These are phyloP conservation scores for Xylaria sp. DNA, from an alignment of 2,329 filamentous ascomycete species.

Conservation along the genomic window DNA sequence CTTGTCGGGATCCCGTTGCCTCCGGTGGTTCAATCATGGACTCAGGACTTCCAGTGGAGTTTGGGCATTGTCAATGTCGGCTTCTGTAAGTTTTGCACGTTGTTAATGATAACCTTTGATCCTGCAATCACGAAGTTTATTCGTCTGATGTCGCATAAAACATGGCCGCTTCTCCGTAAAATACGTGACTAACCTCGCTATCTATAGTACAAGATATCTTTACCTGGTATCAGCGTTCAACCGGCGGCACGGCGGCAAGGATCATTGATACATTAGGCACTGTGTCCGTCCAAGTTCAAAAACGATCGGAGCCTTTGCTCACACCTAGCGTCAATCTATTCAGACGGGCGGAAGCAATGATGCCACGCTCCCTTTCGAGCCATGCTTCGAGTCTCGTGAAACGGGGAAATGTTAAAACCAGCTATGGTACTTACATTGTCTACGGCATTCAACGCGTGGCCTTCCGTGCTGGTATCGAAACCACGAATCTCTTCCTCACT, in stretches of 20 bases:
- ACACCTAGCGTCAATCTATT: slow-evolving; percentile 57
- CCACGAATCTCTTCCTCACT: slow-evolving; percentile 93
- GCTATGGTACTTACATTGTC: slow-evolving; percentile 70
- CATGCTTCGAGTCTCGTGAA: slow-evolving; percentile 59
- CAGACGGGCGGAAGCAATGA: slow-evolving; percentile 66
- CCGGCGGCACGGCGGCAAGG: slow-evolving; percentile 84
- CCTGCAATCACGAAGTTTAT: not conserved
- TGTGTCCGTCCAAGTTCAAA: slow-evolving; percentile 87
- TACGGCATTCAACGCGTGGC: slow-evolving; percentile 90
- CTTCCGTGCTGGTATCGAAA: slow-evolving; percentile 85
- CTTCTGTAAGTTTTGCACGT: slow-evolving; percentile 61
- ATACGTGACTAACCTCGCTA: slow-evolving; percentile 27
- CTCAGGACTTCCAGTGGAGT: slow-evolving; percentile 97
- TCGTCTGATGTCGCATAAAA: not conserved
- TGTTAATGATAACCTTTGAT: not conserved
- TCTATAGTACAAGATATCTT: slow-evolving; percentile 78
- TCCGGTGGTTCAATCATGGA: slow-evolving; percentile 91
- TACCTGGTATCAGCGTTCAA: slow-evolving; percentile 96
- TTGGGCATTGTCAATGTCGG: slow-evolving; percentile 91
- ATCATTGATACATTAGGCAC: slow-evolving; percentile 78
- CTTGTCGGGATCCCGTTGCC: slow-evolving; percentile 84
- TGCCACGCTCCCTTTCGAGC: slow-evolving; percentile 55
- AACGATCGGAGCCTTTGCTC: slow-evolving; percentile 58
- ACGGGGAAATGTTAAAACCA: slow-evolving; percentile 64
- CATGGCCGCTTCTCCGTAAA: not conserved